Evolutionary conservation across 441 rosid species (phyloP).

Genomic region (Syzygium malaccense): DNA sequence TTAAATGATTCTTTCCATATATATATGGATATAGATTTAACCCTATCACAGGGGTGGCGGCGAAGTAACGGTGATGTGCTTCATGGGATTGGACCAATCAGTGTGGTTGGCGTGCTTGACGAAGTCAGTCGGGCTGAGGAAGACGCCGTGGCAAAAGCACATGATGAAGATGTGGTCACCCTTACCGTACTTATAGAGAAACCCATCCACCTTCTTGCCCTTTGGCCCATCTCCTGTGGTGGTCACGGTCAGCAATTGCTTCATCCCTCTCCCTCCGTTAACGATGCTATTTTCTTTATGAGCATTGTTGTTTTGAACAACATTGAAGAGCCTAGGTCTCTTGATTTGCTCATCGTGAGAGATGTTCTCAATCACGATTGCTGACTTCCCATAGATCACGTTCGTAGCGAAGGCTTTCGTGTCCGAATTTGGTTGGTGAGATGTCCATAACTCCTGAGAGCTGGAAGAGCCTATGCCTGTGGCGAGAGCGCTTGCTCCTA

Average conservation of each 20-base stretch:
- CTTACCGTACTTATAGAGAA: constrained; percentile 20
- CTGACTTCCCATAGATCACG: neutral
- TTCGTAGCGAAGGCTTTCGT: neutral
- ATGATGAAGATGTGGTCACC: constrained; percentile 24
- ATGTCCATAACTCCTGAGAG: neutral
- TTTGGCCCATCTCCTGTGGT: constrained; percentile 31
- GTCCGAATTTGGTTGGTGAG: neutral
- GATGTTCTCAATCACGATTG: neutral
- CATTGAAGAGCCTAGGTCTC: neutral
- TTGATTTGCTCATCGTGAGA: neutral
- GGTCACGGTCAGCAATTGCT: constrained; percentile 30
- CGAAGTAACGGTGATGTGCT: constrained; percentile 12
- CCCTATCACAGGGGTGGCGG: neutral
- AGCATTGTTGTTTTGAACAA: neutral
- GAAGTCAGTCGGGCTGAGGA: constrained; percentile 38
- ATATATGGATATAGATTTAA: neutral
- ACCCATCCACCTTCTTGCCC: constrained; percentile 33
- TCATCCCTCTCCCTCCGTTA: constrained; percentile 4
- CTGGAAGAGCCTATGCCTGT: neutral
- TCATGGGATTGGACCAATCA: constrained; percentile 16
- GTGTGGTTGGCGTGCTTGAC: constrained; percentile 34
- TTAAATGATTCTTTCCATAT: neutral
- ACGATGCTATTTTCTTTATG: neutral
- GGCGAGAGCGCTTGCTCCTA: neutral
- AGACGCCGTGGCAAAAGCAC: constrained; percentile 40